Percentiles rank a stretch among this genome's conserved stretches.
phyloP scores from a whole-genome alignment of 108 stramenopile species.

The Poteriospumella lacustris region DNA sequence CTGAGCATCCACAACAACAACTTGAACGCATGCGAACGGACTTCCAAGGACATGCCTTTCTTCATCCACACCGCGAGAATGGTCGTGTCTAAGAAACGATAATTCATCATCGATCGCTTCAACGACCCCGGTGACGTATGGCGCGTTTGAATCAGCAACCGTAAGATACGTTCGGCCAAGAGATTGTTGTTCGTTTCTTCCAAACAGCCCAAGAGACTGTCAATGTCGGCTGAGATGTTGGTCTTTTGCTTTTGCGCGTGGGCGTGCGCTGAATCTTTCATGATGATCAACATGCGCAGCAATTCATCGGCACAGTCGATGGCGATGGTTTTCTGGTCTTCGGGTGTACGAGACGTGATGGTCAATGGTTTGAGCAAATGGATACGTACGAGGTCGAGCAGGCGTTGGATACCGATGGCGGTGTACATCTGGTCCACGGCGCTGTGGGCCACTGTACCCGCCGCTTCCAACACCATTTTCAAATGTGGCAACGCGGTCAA shows the following conservation, averaged over 20 bases:
- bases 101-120: not conserved
- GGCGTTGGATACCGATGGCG: not conserved
- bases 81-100: not conserved
- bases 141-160: not conserved
- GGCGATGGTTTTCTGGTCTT: not conserved
- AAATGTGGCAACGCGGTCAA: not conserved
- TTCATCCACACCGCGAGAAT: not conserved
- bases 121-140: not conserved
- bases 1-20: not conserved
- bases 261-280: not conserved
- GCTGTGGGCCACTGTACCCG: not conserved
- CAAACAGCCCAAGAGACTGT: not conserved
- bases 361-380: not conserved
- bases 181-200: not conserved
- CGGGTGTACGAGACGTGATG: not conserved
- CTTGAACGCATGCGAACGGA: not conserved
- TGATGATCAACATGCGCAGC: not conserved
- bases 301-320: conserved; percentile 12
- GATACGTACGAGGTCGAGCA: not conserved
- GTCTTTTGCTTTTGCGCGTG: not conserved
- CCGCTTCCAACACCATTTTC: not conserved
- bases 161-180: not conserved
- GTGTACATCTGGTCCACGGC: not conserved
- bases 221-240: not conserved
- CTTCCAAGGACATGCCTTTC: conserved; percentile 1